Conservation (phyloP, 176 grass and related monocot species). For the Triticum urartu region DNA sequence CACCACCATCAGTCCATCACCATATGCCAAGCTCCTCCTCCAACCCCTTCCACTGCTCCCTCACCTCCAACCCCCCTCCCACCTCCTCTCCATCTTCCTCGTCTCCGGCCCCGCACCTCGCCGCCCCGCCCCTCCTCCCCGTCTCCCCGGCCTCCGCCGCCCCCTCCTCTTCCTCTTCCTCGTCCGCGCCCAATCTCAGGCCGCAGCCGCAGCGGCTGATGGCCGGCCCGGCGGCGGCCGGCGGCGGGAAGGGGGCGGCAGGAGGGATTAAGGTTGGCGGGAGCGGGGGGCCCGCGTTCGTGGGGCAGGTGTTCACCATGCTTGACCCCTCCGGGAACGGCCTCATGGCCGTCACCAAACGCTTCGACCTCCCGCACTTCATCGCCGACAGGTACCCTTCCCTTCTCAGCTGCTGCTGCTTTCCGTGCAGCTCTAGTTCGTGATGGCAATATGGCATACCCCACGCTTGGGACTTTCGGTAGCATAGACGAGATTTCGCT, state of each 20-base stretch:
- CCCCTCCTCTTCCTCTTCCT: neutral
- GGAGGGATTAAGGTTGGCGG: constrained; percentile 21
- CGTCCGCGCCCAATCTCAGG: neutral
- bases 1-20: neutral
- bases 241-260: neutral
- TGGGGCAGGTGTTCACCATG: constrained; percentile 94
- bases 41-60: constrained; percentile 36
- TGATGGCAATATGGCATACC: neutral
- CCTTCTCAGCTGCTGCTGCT: neutral
- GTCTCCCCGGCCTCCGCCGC: neutral
- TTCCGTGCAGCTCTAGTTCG: neutral
- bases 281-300: constrained; percentile 67
- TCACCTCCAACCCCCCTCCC: constrained; percentile 4
- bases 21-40: constrained; percentile 20
- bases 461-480: neutral
- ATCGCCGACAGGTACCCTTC: constrained; percentile 57
- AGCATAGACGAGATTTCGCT: neutral
- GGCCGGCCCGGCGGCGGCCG: neutral
- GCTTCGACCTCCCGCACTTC: constrained; percentile 77
- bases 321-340: constrained; percentile 95
- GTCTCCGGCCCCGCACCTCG: neutral
- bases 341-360: constrained; percentile 85
- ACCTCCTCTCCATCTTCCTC: neutral
- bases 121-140: neutral
- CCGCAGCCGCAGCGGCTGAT: constrained; percentile 17